Conservation (phyloP, 306 rosid species). For the Trifolium fragiferum region DNA sequence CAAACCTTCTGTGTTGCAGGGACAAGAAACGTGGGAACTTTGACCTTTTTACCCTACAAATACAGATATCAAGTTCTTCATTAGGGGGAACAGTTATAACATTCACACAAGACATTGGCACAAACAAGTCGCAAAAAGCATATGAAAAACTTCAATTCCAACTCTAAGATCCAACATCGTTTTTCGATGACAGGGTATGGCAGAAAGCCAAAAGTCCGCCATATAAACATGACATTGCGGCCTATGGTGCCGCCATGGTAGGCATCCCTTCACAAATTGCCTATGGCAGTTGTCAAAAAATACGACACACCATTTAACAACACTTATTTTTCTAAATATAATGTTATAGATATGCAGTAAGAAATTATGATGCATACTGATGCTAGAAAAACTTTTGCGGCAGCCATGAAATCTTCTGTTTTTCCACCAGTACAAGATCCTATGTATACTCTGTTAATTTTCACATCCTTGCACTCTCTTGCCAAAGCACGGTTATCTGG, state of each 20-base stretch:
- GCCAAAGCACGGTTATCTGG: slow-evolving; percentile 96
- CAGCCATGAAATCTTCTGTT: slow-evolving; percentile 88
- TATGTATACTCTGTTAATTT: slow-evolving; percentile 86
- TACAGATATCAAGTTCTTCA: slow-evolving; percentile 26
- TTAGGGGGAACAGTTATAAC: slow-evolving; percentile 28
- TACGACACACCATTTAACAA: background rate
- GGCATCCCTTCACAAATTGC: background rate
- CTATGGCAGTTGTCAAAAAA: background rate
- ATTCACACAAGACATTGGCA: slow-evolving; percentile 18
- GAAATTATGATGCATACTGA: slow-evolving; percentile 59
- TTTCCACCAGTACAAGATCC: slow-evolving; percentile 99
- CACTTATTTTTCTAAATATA: background rate
- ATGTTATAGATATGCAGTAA: slow-evolving; percentile 22
- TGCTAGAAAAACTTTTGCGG: slow-evolving; percentile 80
- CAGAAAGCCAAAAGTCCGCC: background rate
- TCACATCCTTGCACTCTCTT: slow-evolving; percentile 96
- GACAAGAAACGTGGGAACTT: slow-evolving; percentile 97
- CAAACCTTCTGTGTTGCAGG: slow-evolving; percentile 98
- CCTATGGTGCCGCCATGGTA: background rate
- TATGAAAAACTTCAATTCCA: background rate
- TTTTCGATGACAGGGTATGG: background rate
- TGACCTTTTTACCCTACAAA: slow-evolving; percentile 85
- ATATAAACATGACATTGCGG: background rate
- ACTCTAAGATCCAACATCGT: background rate
- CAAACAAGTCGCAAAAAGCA: slow-evolving; percentile 17